Conservation (phyloP, 2,329 filamentous ascomycete genomes). For the Penicillium verrucosum region DNA sequence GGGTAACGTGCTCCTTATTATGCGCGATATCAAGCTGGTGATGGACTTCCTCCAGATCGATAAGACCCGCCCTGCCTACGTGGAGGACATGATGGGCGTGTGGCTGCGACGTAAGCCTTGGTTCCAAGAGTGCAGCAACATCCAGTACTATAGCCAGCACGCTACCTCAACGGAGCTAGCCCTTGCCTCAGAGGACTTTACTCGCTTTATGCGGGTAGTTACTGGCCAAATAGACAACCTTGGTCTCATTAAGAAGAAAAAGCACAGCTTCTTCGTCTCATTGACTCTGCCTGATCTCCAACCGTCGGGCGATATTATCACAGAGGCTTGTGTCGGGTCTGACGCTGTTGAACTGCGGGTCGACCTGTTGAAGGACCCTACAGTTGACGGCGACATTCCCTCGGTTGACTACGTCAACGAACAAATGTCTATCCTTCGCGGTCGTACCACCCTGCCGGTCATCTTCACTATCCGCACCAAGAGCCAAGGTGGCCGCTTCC, state of each 20-base stretch:
- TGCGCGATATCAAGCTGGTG: conserved; percentile 81
- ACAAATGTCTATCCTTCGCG: conserved; percentile 76
- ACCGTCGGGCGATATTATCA: conserved; percentile 61
- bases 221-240: conserved; percentile 59
- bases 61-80: conserved; percentile 86
- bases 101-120: conserved; percentile 85
- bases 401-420: conserved; percentile 72
- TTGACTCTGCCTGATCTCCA: conserved; percentile 76
- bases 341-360: conserved; percentile 95
- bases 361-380: conserved; percentile 76
- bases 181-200: conserved; percentile 65
- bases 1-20: conserved; percentile 81
- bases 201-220: conserved; percentile 67
- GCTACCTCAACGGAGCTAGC: conserved; percentile 51
- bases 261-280: conserved; percentile 86
- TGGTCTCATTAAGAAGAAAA: conserved; percentile 59
- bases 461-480: conserved; percentile 89
- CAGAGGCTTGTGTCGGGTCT: conserved; percentile 72
- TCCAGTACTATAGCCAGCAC: conserved; percentile 82
- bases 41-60: conserved; percentile 86
- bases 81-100: conserved; percentile 86
- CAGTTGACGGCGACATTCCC: conserved; percentile 55
- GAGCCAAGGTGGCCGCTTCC: conserved; percentile 83
- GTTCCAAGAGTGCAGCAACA: conserved; percentile 91
- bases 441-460: conserved; percentile 69